Conservation (phyloP, 2,329 filamentous ascomycete genomes). For the Microthyrium microscopicum region DNA sequence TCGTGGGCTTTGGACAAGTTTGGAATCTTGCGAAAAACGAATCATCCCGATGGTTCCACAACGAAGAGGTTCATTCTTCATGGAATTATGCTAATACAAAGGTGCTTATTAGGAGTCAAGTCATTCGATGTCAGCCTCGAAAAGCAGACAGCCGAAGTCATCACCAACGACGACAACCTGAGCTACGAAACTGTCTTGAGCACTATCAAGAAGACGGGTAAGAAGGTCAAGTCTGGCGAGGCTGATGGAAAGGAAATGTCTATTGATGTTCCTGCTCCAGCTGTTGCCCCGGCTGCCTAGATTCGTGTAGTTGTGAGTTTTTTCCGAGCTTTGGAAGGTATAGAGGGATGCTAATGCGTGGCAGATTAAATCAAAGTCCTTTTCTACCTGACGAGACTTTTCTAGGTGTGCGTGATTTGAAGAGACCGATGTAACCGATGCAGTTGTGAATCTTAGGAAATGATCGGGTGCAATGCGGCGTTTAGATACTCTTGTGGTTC, state of each 20-base stretch:
- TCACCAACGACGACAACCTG: slow-evolving; percentile 40
- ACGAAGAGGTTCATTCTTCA: neutral
- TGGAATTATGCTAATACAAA: too few species aligned
- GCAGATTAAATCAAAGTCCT: too few species aligned
- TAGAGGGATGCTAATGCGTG: too few species aligned
- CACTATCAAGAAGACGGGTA: slow-evolving; percentile 91
- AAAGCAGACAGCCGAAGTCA: slow-evolving; percentile 60
- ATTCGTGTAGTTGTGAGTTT: too few species aligned
- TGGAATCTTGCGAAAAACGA: neutral
- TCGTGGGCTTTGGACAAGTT: neutral
- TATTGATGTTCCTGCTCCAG: slow-evolving; percentile 7
- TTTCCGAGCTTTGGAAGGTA: too few species aligned
- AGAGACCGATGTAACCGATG: too few species aligned
- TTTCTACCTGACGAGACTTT: too few species aligned
- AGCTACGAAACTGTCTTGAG: slow-evolving; percentile 66
- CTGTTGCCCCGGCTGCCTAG: too few species aligned
- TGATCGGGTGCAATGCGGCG: too few species aligned
- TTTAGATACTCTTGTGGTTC: too few species aligned
- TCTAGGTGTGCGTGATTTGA: too few species aligned
- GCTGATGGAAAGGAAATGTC: slow-evolving; percentile 41
- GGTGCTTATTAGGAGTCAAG: slow-evolving; percentile 68
- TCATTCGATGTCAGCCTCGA: slow-evolving; percentile 78
- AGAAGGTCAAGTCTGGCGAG: slow-evolving; percentile 66
- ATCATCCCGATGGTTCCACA: neutral
- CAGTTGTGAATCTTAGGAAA: too few species aligned